Evolutionary conservation across 1,139 yeast species (phyloP).

Genomic region (Candida tunisiensis): DNA sequence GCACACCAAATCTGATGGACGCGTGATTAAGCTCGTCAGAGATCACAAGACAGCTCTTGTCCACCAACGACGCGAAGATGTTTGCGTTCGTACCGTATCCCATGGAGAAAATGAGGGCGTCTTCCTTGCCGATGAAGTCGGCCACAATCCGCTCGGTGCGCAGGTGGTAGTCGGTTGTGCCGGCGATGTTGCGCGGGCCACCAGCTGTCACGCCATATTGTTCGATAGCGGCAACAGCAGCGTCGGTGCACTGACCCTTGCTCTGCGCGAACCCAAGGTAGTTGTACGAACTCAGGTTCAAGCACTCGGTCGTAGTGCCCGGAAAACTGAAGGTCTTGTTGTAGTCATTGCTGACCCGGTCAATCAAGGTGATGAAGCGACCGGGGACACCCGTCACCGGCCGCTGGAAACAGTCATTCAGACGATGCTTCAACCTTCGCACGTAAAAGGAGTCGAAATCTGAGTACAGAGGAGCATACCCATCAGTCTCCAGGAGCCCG

Average conservation of each 20-base stretch:
- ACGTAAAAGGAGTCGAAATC: conserved; percentile 89
- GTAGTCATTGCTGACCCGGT: conserved; percentile 49
- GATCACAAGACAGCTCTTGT: conserved; percentile 75
- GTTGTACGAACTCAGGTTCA: conserved; percentile 81
- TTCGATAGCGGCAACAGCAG: conserved; percentile 44
- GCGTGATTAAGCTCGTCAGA: conserved; percentile 94
- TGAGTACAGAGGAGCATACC: conserved; percentile 92
- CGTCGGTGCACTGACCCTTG: conserved; percentile 78
- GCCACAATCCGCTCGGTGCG: conserved; percentile 70
- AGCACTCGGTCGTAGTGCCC: conserved; percentile 60
- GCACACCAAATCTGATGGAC: conserved; percentile 85
- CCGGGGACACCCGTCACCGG: conserved; percentile 98
- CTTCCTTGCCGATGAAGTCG: conserved; percentile 80
- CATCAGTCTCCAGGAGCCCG: conserved; percentile 62
- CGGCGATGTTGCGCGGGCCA: conserved; percentile 60
- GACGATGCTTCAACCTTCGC: conserved; percentile 76
- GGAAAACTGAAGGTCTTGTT: conserved; percentile 44
- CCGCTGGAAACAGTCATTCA: conserved; percentile 89
- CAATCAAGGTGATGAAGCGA: conserved; percentile 65
- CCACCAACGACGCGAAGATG: conserved; percentile 68
- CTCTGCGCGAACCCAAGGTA: conserved; percentile 96
- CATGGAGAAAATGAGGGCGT: conserved; percentile 72
- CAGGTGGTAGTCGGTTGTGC: conserved; percentile 60
- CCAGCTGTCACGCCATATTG: conserved; percentile 65
- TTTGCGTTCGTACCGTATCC: conserved; percentile 97